Evolutionary conservation across 768 basidiomycete species (phyloP), one percentile per base, ranked within the genome.

Genomic region (Phanerochaete carnosa): DNA sequence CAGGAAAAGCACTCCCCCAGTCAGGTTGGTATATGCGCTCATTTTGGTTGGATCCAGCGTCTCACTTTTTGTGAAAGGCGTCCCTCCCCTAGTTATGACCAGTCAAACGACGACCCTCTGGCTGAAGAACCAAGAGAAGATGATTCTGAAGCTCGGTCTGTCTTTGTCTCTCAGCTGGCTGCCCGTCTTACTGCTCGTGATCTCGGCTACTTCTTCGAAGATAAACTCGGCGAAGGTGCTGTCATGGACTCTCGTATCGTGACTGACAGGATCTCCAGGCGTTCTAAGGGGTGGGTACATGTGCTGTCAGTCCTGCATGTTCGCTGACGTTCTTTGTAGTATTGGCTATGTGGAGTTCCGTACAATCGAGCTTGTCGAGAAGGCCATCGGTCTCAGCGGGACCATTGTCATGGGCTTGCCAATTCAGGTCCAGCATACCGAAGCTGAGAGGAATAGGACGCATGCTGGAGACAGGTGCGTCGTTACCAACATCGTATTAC

Each of bases 301-400:
- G 2, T 37, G 37, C 43, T 19, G 11, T 4, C 29, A 3, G 26
- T 28, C n/a, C 19, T 3, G 11, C 22, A 5, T 22, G 19, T 8
- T 22, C 25, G 35, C 39, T 56, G 23, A 30, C 16, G n/a, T 37
- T 7, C 16, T 11, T 37, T 33, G 43, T 66, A 98, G 97, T 66
- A 98, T 98, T 72, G 97, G 93, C 63, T 99, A 99, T 73, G 95
- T 99, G 69, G 97, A 99, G 77, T 92, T 99, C 75, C 86, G 91
- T 69, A 79, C 90, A 58, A 84, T 97, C 67, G 94, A 95, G 62
- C 80, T 90, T 59, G 96, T 99, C 67, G 90, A 92, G 68, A 93
- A 92, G 72, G 97, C 97, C 37, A 75, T 99, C 65, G 80, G 83
- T 65, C 83, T 98, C 59, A 89, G 89, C 70, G 97, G 97, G 68